A percentile compares a stretch with the other conserved stretches of the same genome.
phyloP scores from a whole-genome alignment of 139 green algal species.

The Deuterostichococcus epilithicus region DNA sequence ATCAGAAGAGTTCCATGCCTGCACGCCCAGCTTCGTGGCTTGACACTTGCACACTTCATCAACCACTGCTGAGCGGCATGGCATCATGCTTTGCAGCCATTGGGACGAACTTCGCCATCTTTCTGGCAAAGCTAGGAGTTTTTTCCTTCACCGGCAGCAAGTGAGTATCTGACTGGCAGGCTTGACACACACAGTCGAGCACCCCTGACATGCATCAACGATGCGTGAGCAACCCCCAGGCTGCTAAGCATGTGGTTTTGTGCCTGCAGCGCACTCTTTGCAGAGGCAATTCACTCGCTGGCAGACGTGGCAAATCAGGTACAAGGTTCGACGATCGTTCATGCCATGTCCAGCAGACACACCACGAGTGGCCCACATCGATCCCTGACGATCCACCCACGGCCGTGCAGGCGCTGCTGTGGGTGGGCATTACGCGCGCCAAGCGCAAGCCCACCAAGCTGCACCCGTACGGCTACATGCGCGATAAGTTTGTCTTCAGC shows the following conservation, averaged over 20 bases:
- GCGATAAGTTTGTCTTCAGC: conserved; percentile 88
- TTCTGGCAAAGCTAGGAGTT: conserved; percentile 53
- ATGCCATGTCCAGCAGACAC: neutral
- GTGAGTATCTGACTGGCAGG: conserved; percentile 6
- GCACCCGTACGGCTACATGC: conserved; percentile 88
- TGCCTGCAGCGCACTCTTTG: conserved; percentile 70
- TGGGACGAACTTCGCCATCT: conserved; percentile 60
- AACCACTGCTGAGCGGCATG: neutral
- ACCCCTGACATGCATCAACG: neutral
- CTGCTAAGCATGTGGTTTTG: conserved; percentile 1
- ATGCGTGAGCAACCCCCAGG: neutral
- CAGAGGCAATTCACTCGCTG: conserved; percentile 82
- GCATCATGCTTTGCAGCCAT: conserved; percentile 36
- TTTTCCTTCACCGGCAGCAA: conserved; percentile 51
- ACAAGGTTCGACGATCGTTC: neutral
- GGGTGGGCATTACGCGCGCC: conserved; percentile 60
- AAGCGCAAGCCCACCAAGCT: conserved; percentile 54
- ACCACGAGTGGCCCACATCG: neutral
- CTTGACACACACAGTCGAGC: neutral
- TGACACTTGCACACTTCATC: neutral
- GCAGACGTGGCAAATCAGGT: conserved; percentile 88
- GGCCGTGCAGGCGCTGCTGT: conserved; percentile 50
- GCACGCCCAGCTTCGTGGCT: neutral
- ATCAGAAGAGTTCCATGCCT: neutral
- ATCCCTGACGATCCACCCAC: neutral